phyloP scores from a whole-genome alignment of 2,329 filamentous ascomycete genomes.

The Botrytis squamosa region DNA sequence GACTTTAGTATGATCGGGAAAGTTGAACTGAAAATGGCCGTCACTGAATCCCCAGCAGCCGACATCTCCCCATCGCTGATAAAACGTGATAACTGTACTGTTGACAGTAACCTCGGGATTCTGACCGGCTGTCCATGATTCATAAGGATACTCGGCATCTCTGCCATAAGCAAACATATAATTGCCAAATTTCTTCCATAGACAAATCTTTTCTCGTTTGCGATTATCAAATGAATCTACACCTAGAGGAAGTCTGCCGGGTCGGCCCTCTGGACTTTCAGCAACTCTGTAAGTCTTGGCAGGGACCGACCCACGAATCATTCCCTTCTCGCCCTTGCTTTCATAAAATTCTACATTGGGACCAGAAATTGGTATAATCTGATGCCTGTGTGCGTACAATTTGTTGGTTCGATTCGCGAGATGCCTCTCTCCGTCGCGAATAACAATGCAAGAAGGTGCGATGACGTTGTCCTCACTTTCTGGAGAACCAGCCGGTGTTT shows the following conservation, averaged over 20 bases:
- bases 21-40: constrained; percentile 82
- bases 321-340: constrained; percentile 63
- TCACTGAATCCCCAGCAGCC: constrained; percentile 80
- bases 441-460: constrained; percentile 70
- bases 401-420: constrained; percentile 60
- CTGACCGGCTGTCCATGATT: constrained; percentile 44
- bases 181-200: constrained; percentile 74
- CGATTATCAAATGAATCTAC: constrained; percentile 64
- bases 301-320: constrained; percentile 62
- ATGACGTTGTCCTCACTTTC: constrained; percentile 51
- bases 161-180: constrained; percentile 73
- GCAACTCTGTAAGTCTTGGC: constrained; percentile 60
- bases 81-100: constrained; percentile 69
- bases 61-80: constrained; percentile 77
- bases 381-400: constrained; percentile 55
- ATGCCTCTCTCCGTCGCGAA: constrained; percentile 69
- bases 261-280: constrained; percentile 56
- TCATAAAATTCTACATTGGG: constrained; percentile 70
- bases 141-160: constrained; percentile 58
- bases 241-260: constrained; percentile 60
- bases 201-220: constrained; percentile 62
- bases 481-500: constrained; percentile 49
- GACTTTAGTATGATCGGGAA: constrained; percentile 84
- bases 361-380: constrained; percentile 63
- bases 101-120: constrained; percentile 8